Percentiles rank a stretch among this genome's conserved stretches.
These are phyloP conservation scores for Phaseolus lunatus DNA, from an alignment of 306 rosid genomes.

Conservation along the genomic window DNA sequence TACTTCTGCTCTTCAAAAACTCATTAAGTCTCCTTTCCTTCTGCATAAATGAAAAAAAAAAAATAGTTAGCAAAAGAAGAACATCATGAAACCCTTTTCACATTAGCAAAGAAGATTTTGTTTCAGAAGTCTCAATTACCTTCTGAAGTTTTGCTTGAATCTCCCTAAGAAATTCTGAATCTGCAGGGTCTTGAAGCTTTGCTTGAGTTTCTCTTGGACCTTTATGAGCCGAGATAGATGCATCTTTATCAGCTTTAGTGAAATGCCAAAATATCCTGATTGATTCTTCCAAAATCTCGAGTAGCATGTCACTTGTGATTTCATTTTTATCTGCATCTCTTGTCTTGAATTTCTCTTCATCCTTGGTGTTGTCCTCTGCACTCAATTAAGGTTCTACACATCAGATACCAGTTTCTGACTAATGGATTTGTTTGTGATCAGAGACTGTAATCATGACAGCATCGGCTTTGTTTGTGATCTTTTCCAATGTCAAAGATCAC, in stretches of 20 bases:
- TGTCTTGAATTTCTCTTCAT: slow-evolving; percentile 46
- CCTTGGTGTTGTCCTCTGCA: slow-evolving; percentile 58
- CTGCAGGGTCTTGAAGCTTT: slow-evolving; percentile 62
- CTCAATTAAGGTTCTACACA: slow-evolving; percentile 18
- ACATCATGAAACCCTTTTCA: background rate
- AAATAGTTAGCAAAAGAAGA: background rate
- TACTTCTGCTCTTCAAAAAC: slow-evolving; percentile 5
- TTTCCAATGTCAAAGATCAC: too few relatives aligned
- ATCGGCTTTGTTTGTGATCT: too few relatives aligned
- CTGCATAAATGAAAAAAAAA: background rate
- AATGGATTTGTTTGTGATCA: too few relatives aligned
- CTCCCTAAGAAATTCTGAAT: slow-evolving; percentile 53
- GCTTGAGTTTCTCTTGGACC: slow-evolving; percentile 38
- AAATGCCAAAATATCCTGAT: slow-evolving; percentile 63
- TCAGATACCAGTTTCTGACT: background rate
- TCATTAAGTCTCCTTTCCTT: slow-evolving; percentile 64
- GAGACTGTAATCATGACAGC: too few relatives aligned
- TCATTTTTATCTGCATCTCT: slow-evolving; percentile 41
- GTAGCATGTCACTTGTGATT: slow-evolving; percentile 57
- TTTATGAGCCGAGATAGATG: slow-evolving; percentile 35
- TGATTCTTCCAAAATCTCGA: slow-evolving; percentile 70
- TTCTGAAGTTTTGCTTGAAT: slow-evolving; percentile 60
- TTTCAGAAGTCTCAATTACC: slow-evolving; percentile 46
- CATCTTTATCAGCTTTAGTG: slow-evolving; percentile 63
- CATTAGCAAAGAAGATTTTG: background rate